Evolutionary conservation across 768 basidiomycete genomes (phyloP), one percentile per base, ranked within the genome.

Genomic region (Pulveroboletus sp.): DNA sequence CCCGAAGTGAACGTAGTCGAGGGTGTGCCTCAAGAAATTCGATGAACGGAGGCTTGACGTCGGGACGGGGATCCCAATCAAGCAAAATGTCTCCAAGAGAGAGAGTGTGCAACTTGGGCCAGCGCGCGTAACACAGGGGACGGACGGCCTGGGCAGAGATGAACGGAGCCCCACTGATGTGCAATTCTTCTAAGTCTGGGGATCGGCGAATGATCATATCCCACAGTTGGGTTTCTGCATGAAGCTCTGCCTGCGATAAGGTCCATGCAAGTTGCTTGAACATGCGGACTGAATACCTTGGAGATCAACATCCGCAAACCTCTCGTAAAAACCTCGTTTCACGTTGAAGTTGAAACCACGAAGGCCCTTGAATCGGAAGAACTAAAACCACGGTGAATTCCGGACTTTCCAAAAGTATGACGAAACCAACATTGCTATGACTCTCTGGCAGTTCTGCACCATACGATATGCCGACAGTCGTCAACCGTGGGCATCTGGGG

Each of bases 11-110:
- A 45, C 76, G 72, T 0, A 90, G 67, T 26, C 61, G 58, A 19
- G 76, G 73, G 57, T 89, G 87, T 3, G 76, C 78, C 49, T 86
- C 84, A 19, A 90, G 76, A 63, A 89, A 90, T 5, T 72, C 55
- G 51, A 83, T 72, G 59, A 89, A 86, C 0, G 83, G 80, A 11
- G 78, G 72, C 50, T 80, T 80, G 39, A 74, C 69, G 1, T 71
- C 69, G 14, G 68, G 59, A 3, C 72, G 62, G 12, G 68, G 58
- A 35, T 65, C 57, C 75, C 80, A 80, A 58, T 83, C 81, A 40
- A 86, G 72, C 10, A 80, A 74, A 23, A 88, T 75, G 53, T 88
- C 83, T 1, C 86, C 85, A 6, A 90, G 69, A 3, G 73, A 70
- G 13, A 90, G 72, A 31, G 77, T 73, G 27, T 75, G 78, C 12